Evolutionary conservation across 441 rosid species (phyloP), one percentile per base, ranked within the genome.

Genomic region (Heliophila coronopifolia): DNA sequence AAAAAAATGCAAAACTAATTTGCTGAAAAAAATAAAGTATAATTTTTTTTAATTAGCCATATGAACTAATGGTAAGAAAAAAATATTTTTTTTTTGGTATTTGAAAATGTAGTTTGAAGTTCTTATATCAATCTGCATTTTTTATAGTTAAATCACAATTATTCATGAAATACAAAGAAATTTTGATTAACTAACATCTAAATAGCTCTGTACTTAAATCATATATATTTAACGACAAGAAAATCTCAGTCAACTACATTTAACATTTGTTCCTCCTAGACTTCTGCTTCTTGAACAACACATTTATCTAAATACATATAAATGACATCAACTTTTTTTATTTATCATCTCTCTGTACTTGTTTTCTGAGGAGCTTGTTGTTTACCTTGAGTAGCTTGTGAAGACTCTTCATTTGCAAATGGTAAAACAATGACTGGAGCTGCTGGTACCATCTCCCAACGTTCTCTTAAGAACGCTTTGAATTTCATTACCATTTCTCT

Each of bases 381-480:
- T 25, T n/a, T n/a, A n/a, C n/a, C 70, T 72, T 69, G 67, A 16
- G 57, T 52, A 36, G 61, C 42, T 16, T 77, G 44, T 45, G 55
- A 58, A 9, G 81, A 69, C 18, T 73, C 84, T 7, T 70, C 63
- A 39, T 48, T 72, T 55, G 74, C 83, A 49, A 59, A 77, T 2
- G 96, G 96, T 58, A 87, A 73, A 6, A 87, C 98, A 9, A 70
- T 58, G 5, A 92, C 96, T 2, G 89, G 88, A 11, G 95, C 72
- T 1, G 96, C 96, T 39, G 95, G 96, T 55, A 92, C 67, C 18
- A 79, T 83, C 32, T 75, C 74, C 96, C 98, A 91, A 9, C 96
- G 91, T 52, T 92, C 96, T 73, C 68, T 81, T 45, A 91, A 20
- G 6, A 81, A 30, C 36, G 68, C 72, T 31, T 42, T 68, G 59